Evolutionary conservation across 768 basidiomycete genomes (phyloP).

Genomic region (Lactifluus echinatus): DNA sequence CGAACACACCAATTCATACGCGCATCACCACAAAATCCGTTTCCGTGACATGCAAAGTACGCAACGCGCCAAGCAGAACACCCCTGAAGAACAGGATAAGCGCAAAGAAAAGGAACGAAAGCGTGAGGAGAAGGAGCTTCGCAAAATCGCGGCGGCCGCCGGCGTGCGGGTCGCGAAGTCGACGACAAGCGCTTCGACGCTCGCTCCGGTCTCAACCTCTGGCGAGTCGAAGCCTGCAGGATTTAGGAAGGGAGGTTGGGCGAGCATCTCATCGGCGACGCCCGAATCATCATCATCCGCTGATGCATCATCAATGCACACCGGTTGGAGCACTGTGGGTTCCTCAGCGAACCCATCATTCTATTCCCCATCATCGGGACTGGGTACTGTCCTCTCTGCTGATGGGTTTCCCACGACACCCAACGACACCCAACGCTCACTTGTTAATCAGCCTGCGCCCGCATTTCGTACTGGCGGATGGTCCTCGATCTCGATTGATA

Average conservation of each 20-base stretch:
- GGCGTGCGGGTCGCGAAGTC: conserved; percentile 55
- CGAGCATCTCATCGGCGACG: background rate
- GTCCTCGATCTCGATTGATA: conserved; percentile 58
- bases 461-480: conserved; percentile 56
- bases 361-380: conserved; percentile 1
- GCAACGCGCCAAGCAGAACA: conserved; percentile 45
- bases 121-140: conserved; percentile 76
- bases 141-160: conserved; percentile 74
- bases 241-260: conserved; percentile 28
- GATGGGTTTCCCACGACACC: background rate
- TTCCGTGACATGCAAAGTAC: conserved; percentile 76
- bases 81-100: conserved; percentile 59
- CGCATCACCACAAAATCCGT: conserved; percentile 79
- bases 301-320: conserved; percentile 25
- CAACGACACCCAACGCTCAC: background rate
- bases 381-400: background rate
- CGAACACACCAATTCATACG: conserved; percentile 84
- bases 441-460: conserved; percentile 31
- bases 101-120: conserved; percentile 81
- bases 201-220: conserved; percentile 13
- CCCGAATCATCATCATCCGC: background rate
- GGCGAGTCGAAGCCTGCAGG: conserved; percentile 23
- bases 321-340: conserved; percentile 42
- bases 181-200: conserved; percentile 24
- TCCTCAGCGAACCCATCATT: conserved; percentile 19